phyloP scores from a whole-genome alignment of 495 filamentous ascomycete species.

The Glonium stellatum region DNA sequence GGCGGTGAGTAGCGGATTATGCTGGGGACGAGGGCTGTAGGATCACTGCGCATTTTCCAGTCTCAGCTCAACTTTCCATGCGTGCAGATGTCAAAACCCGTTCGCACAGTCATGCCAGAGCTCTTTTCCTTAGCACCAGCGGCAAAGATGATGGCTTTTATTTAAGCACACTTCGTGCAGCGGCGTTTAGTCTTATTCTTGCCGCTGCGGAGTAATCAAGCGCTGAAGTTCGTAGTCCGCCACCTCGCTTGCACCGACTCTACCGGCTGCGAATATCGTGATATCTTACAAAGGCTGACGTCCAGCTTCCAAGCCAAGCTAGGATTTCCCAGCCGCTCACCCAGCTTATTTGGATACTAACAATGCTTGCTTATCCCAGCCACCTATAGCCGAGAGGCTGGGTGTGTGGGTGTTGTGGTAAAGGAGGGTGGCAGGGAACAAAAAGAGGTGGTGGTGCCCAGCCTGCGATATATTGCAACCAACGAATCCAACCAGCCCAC shows the following conservation, averaged over 20 bases:
- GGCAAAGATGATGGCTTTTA: too few relatives aligned
- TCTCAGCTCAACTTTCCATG: too few relatives aligned
- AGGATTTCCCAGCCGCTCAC: not conserved
- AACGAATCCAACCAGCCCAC: not conserved
- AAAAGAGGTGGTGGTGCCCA: not conserved
- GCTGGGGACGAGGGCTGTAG: too few relatives aligned
- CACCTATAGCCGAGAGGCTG: not conserved
- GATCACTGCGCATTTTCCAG: too few relatives aligned
- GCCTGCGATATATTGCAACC: not conserved
- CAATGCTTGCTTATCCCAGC: not conserved
- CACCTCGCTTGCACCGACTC: not conserved
- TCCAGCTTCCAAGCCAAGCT: not conserved
- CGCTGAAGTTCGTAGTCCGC: too few relatives aligned
- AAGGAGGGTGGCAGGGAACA: not conserved
- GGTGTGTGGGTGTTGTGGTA: not conserved
- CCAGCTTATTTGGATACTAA: not conserved
- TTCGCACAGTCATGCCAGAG: too few relatives aligned
- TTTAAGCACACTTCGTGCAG: too few relatives aligned
- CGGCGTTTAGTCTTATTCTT: too few relatives aligned
- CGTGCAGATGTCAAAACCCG: too few relatives aligned
- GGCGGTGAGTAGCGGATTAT: too few relatives aligned
- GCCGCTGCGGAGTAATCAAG: too few relatives aligned
- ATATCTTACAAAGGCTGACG: not conserved
- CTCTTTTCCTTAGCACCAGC: too few relatives aligned
- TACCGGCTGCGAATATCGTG: not conserved